Evolutionary conservation across 352 stramenopile genomes (phyloP).

Genomic region (Nothophytophthora sp.): DNA sequence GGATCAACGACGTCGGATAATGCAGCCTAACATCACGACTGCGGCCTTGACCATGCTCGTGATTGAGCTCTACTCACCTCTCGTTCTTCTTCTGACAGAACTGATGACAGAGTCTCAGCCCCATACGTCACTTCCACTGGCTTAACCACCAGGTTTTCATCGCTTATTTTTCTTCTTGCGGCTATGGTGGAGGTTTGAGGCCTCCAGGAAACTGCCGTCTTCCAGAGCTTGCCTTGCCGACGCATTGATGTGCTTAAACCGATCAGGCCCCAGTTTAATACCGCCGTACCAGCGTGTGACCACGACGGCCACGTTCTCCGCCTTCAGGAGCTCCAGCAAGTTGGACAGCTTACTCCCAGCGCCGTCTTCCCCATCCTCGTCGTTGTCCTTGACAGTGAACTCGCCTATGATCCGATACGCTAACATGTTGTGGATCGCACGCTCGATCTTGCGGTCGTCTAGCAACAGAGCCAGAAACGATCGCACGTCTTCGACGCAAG

Average conservation of each 20-base stretch:
- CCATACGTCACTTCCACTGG: too few relatives aligned
- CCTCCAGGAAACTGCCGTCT: slow-evolving; percentile 43
- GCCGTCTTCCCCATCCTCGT: slow-evolving; percentile 75
- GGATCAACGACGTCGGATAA: too few relatives aligned
- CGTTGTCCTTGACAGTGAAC: slow-evolving; percentile 70
- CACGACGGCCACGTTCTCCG: slow-evolving; percentile 71
- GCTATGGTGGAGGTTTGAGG: slow-evolving; percentile 10
- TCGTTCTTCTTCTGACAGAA: neutral
- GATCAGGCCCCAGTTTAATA: slow-evolving; percentile 62
- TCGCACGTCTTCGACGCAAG: slow-evolving; percentile 52
- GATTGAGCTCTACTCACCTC: too few relatives aligned
- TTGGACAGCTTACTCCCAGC: slow-evolving; percentile 71
- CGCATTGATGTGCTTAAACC: slow-evolving; percentile 80
- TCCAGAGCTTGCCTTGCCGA: slow-evolving; percentile 56
- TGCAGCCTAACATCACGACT: too few relatives aligned
- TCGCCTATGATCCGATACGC: slow-evolving; percentile 66
- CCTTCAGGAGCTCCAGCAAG: slow-evolving; percentile 68
- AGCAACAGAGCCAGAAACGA: slow-evolving; percentile 66
- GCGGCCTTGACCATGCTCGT: too few relatives aligned
- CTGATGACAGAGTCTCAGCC: too few relatives aligned
- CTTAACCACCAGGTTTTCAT: too few relatives aligned
- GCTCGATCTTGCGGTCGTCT: slow-evolving; percentile 66
- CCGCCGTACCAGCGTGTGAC: slow-evolving; percentile 77
- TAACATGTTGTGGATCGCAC: slow-evolving; percentile 82
- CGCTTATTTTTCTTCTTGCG: slow-evolving; percentile 44